phyloP scores from a whole-genome alignment of 768 basidiomycete genomes.

The Leccinum variicolor region DNA sequence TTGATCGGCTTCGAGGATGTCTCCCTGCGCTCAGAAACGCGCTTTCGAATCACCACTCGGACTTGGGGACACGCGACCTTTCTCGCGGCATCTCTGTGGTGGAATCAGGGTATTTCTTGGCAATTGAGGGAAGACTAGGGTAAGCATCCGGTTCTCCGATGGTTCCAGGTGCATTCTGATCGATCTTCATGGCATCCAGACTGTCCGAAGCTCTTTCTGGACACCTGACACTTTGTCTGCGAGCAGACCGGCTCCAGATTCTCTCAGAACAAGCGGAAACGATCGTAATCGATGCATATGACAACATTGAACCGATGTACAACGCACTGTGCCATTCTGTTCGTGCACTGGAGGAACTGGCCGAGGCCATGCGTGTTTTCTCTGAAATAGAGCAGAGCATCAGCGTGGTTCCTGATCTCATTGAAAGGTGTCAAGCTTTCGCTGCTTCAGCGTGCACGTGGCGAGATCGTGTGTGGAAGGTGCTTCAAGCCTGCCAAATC shows the following conservation, averaged over 20 bases:
- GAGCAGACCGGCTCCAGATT: slow-evolving; percentile 15
- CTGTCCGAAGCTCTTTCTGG: slow-evolving; percentile 19
- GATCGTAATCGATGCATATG: slow-evolving; percentile 13
- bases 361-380: slow-evolving; percentile 32
- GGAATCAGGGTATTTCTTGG: slow-evolving; percentile 73
- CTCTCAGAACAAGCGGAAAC: slow-evolving; percentile 21
- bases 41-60: slow-evolving; percentile 69
- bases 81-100: slow-evolving; percentile 73
- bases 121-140: slow-evolving; percentile 60
- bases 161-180: not conserved
- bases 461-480: slow-evolving; percentile 25
- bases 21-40: slow-evolving; percentile 65
- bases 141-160: slow-evolving; percentile 37
- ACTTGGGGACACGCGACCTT: slow-evolving; percentile 84
- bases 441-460: slow-evolving; percentile 25
- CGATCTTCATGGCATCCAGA: not conserved
- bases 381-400: slow-evolving; percentile 29
- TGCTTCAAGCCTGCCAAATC: slow-evolving; percentile 18
- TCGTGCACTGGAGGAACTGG: slow-evolving; percentile 38
- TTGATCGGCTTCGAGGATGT: slow-evolving; percentile 56
- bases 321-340: slow-evolving; percentile 14
- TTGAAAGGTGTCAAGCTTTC: slow-evolving; percentile 26
- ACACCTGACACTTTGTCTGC: slow-evolving; percentile 13
- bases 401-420: slow-evolving; percentile 19
- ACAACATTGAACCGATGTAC: slow-evolving; percentile 17